These are phyloP conservation scores for Darksidea phi DNA, from an alignment of 495 filamentous ascomycete species.

Conservation along the genomic window DNA sequence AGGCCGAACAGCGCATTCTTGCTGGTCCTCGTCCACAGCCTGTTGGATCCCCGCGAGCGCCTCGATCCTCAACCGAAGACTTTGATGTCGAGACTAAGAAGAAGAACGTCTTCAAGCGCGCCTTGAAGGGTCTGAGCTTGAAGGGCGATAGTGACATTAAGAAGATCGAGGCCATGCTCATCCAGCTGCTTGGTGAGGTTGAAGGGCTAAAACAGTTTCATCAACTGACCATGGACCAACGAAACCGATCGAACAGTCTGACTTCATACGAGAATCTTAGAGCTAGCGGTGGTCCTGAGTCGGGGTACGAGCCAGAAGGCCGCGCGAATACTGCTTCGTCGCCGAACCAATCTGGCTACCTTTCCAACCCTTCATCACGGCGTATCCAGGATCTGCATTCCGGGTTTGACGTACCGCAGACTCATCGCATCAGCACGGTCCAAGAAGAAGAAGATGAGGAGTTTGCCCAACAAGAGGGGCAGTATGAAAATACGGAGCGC, in stretches of 20 bases:
- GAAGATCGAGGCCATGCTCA: slow-evolving; percentile 94
- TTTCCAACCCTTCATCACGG: slow-evolving; percentile 65
- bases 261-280: slow-evolving; percentile 57
- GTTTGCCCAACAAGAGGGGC: slow-evolving; percentile 37
- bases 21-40: slow-evolving; percentile 87
- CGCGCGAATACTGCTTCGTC: slow-evolving; percentile 73
- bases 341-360: slow-evolving; percentile 74
- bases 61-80: slow-evolving; percentile 59
- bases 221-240: slow-evolving; percentile 39
- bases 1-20: slow-evolving; percentile 74
- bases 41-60: slow-evolving; percentile 55
- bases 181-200: slow-evolving; percentile 86
- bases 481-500: slow-evolving; percentile 43
- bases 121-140: slow-evolving; percentile 80
- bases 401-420: slow-evolving; percentile 58
- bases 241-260: slow-evolving; percentile 39
- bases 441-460: slow-evolving; percentile 64
- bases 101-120: slow-evolving; percentile 85
- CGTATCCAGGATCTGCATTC: slow-evolving; percentile 58
- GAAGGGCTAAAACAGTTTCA: slow-evolving; percentile 73
- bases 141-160: slow-evolving; percentile 84
- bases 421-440: slow-evolving; percentile 84
- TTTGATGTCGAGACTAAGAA: slow-evolving; percentile 73
- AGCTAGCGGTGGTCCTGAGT: slow-evolving; percentile 50
- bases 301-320: slow-evolving; percentile 79